A percentile compares a stretch with the other conserved stretches of the same genome.
phyloP scores from a whole-genome alignment of 2,329 filamentous ascomycete species.

The Paraphaeosphaeria minitans region DNA sequence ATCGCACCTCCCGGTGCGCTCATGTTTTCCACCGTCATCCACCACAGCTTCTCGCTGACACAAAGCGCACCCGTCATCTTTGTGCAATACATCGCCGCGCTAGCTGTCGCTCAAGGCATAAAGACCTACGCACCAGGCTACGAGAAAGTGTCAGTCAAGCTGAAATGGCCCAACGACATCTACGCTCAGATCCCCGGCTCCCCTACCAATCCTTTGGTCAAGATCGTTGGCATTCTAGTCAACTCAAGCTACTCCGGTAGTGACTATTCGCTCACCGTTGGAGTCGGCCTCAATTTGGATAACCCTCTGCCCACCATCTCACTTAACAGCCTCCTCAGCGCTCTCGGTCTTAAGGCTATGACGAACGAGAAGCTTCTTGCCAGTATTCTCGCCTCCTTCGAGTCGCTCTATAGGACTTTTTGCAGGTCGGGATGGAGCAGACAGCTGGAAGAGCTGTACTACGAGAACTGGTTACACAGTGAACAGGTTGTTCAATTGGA shows the following conservation, averaged over 20 bases:
- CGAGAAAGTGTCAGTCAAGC: slow-evolving; percentile 73
- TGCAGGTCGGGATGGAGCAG: slow-evolving; percentile 74
- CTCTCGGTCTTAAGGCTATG: slow-evolving; percentile 58
- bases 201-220: slow-evolving; percentile 68
- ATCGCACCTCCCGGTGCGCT: slow-evolving; percentile 84
- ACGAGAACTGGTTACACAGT: slow-evolving; percentile 75
- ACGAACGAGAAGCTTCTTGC: slow-evolving; percentile 81
- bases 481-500: slow-evolving; percentile 74
- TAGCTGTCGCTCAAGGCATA: slow-evolving; percentile 85
- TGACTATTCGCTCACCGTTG: slow-evolving; percentile 83
- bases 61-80: slow-evolving; percentile 82
- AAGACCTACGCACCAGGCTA: slow-evolving; percentile 80
- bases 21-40: slow-evolving; percentile 86
- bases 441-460: slow-evolving; percentile 71
- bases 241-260: slow-evolving; percentile 81
- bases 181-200: slow-evolving; percentile 55
- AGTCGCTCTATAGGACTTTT: slow-evolving; percentile 77
- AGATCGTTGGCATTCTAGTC: slow-evolving; percentile 91
- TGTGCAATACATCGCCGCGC: slow-evolving; percentile 87
- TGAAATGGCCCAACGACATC: slow-evolving; percentile 99
- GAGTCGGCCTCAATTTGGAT: slow-evolving; percentile 80
- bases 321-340: slow-evolving; percentile 70
- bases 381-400: slow-evolving; percentile 76
- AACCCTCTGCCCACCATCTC: slow-evolving; percentile 88
- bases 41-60: slow-evolving; percentile 76